These are phyloP conservation scores for Schoenoplectus tabernaemontani DNA, from an alignment of 202 grass and related monocot genomes.

Conservation along the genomic window DNA sequence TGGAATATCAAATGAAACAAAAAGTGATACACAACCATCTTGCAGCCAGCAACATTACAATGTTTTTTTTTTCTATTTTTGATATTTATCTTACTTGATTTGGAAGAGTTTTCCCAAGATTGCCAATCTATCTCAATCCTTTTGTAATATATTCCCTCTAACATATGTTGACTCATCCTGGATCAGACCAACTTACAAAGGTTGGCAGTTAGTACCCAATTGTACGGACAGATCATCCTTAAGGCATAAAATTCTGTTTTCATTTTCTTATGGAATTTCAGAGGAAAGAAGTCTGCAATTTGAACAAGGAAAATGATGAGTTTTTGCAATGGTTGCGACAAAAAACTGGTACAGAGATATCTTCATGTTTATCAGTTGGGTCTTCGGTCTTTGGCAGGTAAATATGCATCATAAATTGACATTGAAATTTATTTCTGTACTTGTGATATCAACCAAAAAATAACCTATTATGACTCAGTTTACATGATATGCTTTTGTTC, in stretches of 20 bases:
- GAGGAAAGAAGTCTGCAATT: constrained; percentile 7
- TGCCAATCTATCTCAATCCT: neutral
- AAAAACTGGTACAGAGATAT: constrained; percentile 44
- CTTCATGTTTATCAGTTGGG: constrained; percentile 45
- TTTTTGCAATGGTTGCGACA: constrained; percentile 60
- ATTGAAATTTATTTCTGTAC: neutral
- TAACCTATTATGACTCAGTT: neutral
- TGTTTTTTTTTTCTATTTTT: neutral
- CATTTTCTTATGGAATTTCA: constrained; percentile 14
- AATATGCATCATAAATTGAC: neutral
- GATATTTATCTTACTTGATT: neutral
- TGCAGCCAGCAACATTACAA: neutral
- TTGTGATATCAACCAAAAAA: neutral
- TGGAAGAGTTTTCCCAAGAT: neutral
- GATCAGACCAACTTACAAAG: neutral
- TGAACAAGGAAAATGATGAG: constrained; percentile 12
- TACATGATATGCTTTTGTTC: neutral
- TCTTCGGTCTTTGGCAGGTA: constrained; percentile 56
- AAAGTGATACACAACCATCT: too few species aligned
- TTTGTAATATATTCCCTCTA: neutral
- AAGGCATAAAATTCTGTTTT: neutral
- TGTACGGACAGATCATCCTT: neutral
- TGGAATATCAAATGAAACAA: neutral
- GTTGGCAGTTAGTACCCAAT: neutral
- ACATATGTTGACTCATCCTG: neutral